A percentile compares a stretch with the other conserved stretches of the same genome.
Conservation (phyloP, 164 flowering plant species). For the Vitis rotundifolia region DNA sequence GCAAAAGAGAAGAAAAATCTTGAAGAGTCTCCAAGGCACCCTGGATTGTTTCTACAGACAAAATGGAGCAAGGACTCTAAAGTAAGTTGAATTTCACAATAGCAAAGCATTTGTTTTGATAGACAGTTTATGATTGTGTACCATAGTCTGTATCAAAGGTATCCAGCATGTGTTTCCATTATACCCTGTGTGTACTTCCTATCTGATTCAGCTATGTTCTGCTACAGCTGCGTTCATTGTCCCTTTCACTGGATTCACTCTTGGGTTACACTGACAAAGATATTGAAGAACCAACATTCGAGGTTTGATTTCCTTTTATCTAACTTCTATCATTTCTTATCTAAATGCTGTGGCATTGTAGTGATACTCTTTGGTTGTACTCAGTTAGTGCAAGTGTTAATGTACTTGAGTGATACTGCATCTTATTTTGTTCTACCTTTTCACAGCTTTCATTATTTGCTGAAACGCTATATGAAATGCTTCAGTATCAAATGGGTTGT, state of each 20-base stretch:
- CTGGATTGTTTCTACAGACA: slow-evolving; percentile 80
- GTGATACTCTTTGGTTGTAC: neutral
- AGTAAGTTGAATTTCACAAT: slow-evolving; percentile 41
- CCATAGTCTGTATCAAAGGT: neutral
- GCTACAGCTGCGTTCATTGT: slow-evolving; percentile 69
- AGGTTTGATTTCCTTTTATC: slow-evolving; percentile 46
- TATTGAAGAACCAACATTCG: slow-evolving; percentile 89
- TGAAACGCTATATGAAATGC: slow-evolving; percentile 89
- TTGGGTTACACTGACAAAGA: slow-evolving; percentile 88
- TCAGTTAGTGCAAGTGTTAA: neutral
- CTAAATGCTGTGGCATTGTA: neutral
- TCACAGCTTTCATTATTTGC: slow-evolving; percentile 90
- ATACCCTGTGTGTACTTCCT: neutral
- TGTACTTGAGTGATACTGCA: neutral
- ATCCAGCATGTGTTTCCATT: neutral
- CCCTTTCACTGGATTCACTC: slow-evolving; percentile 94
- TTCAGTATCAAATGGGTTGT: slow-evolving; percentile 91
- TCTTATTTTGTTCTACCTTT: slow-evolving; percentile 3
- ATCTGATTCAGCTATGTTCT: slow-evolving; percentile 8
- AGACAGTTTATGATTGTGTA: neutral
- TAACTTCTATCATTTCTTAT: neutral
- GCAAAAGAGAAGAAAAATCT: slow-evolving; percentile 58
- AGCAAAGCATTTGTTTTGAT: neutral
- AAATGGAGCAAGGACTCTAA: slow-evolving; percentile 65
- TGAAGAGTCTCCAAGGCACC: slow-evolving; percentile 81